Conservation (phyloP, 2,329 filamentous ascomycete species). For the Talaromyces amestolkiae region DNA sequence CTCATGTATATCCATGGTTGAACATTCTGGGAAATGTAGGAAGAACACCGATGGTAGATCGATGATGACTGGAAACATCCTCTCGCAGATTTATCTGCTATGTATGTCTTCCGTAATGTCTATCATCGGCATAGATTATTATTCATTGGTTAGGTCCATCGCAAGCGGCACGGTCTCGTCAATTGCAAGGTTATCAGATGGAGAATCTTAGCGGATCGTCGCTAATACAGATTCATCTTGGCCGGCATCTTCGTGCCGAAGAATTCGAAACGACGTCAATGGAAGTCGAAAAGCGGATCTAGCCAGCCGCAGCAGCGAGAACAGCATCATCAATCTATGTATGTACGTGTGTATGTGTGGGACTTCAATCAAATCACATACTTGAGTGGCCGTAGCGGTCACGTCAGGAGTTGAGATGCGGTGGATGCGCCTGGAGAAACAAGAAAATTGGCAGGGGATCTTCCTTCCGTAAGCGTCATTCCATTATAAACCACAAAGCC, state of each 20-base stretch:
- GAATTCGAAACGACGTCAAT: neutral
- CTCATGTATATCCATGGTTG: no score
- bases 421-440: neutral
- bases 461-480: slow-evolving; percentile 1
- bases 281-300: neutral
- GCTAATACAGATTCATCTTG: neutral
- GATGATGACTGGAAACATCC: no score
- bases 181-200: neutral
- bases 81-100: no score
- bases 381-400: neutral
- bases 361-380: neutral
- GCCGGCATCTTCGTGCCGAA: neutral
- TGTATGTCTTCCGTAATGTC: no score
- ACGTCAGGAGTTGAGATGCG: neutral
- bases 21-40: no score
- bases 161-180: neutral
- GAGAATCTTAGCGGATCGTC: neutral
- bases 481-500: neutral
- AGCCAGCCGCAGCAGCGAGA: neutral
- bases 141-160: neutral
- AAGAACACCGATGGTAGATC: no score
- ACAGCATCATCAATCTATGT: neutral
- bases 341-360: neutral
- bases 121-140: neutral
- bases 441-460: neutral